These are phyloP conservation scores for Russula emetica DNA, from an alignment of 768 basidiomycete species.

Conservation along the genomic window DNA sequence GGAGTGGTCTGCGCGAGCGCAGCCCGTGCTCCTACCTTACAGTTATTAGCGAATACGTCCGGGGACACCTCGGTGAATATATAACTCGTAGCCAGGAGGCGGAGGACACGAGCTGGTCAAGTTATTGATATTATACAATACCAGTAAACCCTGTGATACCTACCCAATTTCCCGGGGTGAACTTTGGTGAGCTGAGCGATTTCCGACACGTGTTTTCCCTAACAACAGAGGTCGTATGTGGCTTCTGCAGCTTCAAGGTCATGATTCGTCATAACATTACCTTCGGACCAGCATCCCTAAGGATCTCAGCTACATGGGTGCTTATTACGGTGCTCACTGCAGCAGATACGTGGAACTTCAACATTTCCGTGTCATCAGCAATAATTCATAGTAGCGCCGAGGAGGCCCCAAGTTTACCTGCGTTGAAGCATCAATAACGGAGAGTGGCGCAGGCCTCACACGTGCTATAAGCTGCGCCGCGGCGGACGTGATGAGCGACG, in stretches of 20 bases:
- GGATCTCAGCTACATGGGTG: conserved; percentile 22
- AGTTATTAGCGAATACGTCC: conserved; percentile 34
- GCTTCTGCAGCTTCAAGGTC: not conserved
- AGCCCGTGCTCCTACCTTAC: no score
- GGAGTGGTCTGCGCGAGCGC: no score
- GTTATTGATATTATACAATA: not conserved
- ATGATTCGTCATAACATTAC: not conserved
- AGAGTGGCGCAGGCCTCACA: conserved; percentile 11
- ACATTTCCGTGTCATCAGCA: not conserved
- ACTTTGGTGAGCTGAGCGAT: conserved; percentile 35
- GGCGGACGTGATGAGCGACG: conserved; percentile 11
- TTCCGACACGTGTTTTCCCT: conserved; percentile 35
- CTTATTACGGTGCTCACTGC: not conserved
- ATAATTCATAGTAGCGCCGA: not conserved
- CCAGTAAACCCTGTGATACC: no score
- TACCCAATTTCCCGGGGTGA: conserved; percentile 24
- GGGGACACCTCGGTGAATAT: conserved; percentile 33
- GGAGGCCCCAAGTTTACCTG: not conserved
- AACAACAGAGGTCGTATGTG: not conserved
- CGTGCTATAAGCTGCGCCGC: conserved; percentile 8
- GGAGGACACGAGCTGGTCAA: conserved; percentile 30
- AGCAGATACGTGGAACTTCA: conserved; percentile 5
- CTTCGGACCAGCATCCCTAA: conserved; percentile 22
- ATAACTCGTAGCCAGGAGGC: conserved; percentile 32
- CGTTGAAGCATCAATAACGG: not conserved